Evolutionary conservation across 2,329 filamentous ascomycete species (phyloP).

Genomic region (Colletotrichum endophyticum): DNA sequence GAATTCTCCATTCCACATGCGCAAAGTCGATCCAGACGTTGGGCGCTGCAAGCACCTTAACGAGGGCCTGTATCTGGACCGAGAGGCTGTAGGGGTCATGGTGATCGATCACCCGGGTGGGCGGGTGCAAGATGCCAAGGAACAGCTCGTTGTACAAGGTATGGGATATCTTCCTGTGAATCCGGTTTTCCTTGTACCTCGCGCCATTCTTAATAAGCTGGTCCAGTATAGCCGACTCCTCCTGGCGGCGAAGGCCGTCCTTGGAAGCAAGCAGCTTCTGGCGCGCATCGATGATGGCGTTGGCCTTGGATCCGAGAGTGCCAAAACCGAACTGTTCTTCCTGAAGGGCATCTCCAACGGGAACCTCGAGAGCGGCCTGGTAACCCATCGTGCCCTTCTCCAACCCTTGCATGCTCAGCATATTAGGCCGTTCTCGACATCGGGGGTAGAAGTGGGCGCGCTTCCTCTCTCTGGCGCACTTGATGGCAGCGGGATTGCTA

Average conservation of each 20-base stretch:
- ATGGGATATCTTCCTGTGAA: constrained; percentile 51
- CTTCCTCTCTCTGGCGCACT: constrained; percentile 46
- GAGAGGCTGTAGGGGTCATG: constrained; percentile 67
- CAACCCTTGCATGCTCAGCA: constrained; percentile 74
- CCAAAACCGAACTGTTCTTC: constrained; percentile 67
- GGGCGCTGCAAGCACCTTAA: constrained; percentile 67
- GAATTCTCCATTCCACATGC: constrained; percentile 75
- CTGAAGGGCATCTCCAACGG: constrained; percentile 67
- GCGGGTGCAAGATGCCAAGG: constrained; percentile 61
- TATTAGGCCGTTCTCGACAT: constrained; percentile 69
- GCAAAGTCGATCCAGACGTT: constrained; percentile 80
- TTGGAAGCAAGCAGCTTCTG: constrained; percentile 59
- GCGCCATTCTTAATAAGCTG: constrained; percentile 61
- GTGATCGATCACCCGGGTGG: constrained; percentile 59
- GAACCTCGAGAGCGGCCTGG: constrained; percentile 69
- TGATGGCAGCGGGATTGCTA: constrained; percentile 47
- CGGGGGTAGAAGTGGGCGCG: constrained; percentile 64
- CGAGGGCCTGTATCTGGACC: constrained; percentile 72
- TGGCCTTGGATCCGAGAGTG: constrained; percentile 58
- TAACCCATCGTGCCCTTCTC: constrained; percentile 76
- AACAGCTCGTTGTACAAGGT: constrained; percentile 67
- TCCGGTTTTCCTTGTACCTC: constrained; percentile 58
- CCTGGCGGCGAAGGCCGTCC: constrained; percentile 60
- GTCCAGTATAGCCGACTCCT: constrained; percentile 63
- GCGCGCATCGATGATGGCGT: constrained; percentile 61